Evolutionary conservation across 768 basidiomycete species (phyloP), one percentile per base, ranked within the genome.

Genomic region (Xerocomellus dryophilus): DNA sequence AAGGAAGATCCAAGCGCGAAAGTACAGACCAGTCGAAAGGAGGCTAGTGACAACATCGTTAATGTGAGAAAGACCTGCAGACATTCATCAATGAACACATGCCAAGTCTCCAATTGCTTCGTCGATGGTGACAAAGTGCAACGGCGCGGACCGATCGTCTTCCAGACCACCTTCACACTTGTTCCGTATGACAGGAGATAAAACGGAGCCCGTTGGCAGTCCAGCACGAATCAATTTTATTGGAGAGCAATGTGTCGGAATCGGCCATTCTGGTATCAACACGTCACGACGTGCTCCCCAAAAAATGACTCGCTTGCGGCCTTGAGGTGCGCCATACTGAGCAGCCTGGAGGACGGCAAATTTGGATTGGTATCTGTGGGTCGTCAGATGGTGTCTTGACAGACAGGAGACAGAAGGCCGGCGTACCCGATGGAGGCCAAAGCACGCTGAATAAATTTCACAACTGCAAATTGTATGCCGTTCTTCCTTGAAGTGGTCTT

Each of bases 91-190:
- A 55, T 25, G 38, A 43, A 27, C 11, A 73, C 85, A 48, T 69
- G 85, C 88, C 71, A 91, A 61, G 63, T 92, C 89, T 14, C 76
- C 71, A 48, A 88, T 83, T 4, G 88, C 86, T 60, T 86, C 85
- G 35, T 79, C 65, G 3, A 90, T 76, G 0, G 82, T 84, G 4
- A 88, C 76, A 15, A 78, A 68, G 20, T 67, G 73, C 29, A 86
- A 65, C 1, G 90, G 90, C 0, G 88, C 87, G 6, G 71, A 72
- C n/a, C 76, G 73, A 54, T 85, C 51, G 49, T 65, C 38, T 60
- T 61, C 47, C 40, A 67, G 36, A 45, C 61, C 59, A 20, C 50
- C 57, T 15, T 71, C 68, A 9, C 67, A 65, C 51, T 64, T 73
- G 41, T 78, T 74, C 32, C 83, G 73, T 27, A 79, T 76, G 1